Evolutionary conservation across 2,329 filamentous ascomycete genomes (phyloP).

Genomic region (Penicillium sp.): DNA sequence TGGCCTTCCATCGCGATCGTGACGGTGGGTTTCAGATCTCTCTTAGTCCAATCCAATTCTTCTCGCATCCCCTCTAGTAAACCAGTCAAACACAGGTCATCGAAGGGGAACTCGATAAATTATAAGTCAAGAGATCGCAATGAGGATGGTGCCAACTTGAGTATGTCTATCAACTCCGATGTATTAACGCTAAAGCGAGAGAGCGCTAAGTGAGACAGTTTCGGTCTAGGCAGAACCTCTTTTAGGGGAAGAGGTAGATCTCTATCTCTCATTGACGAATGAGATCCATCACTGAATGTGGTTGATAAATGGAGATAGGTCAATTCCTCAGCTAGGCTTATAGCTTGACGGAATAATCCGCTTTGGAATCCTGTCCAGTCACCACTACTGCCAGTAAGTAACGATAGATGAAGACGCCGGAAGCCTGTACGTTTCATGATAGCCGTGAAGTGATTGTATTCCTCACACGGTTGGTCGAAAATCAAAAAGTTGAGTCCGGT

Average conservation of each 20-base stretch:
- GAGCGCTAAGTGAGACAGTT: slow-evolving; percentile 1
- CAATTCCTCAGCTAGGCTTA: slow-evolving; percentile 7
- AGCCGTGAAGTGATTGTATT: no score
- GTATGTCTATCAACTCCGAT: slow-evolving; percentile 4
- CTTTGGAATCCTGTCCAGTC: slow-evolving; percentile 2
- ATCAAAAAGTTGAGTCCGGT: no score
- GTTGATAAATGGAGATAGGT: slow-evolving; percentile 3
- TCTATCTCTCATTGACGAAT: not conserved
- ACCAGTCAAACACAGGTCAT: slow-evolving; percentile 1
- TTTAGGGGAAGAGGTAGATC: not conserved
- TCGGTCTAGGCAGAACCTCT: slow-evolving; percentile 1
- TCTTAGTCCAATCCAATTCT: slow-evolving; percentile 2
- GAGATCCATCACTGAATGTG: not conserved
- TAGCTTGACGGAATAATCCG: slow-evolving; percentile 2
- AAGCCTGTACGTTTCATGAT: no score
- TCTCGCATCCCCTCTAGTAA: slow-evolving; percentile 5
- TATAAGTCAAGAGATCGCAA: not conserved
- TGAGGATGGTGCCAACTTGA: slow-evolving; percentile 4
- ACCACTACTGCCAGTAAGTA: slow-evolving; percentile 2
- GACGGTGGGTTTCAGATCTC: slow-evolving; percentile 5
- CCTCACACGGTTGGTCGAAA: no score
- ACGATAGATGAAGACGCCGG: not conserved
- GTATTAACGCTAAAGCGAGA: slow-evolving; percentile 1
- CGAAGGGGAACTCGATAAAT: slow-evolving; percentile 4
- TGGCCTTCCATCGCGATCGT: slow-evolving; percentile 1